Evolutionary conservation across 2,329 filamentous ascomycete genomes (phyloP), one percentile per base, ranked within the genome.

Genomic region (Xylariomycetidae sp.): DNA sequence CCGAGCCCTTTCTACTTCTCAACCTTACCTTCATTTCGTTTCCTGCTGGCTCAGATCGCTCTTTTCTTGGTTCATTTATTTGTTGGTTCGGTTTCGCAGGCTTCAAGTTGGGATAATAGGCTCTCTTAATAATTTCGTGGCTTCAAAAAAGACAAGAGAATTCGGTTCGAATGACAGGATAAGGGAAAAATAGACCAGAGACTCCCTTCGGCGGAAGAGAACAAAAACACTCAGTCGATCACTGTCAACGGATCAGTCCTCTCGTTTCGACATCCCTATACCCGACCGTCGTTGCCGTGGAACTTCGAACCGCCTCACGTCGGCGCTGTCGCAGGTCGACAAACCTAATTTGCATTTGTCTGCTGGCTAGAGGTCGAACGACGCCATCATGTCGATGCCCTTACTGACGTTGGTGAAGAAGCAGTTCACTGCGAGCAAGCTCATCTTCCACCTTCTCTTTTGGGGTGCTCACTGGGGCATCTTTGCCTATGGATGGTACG

Each of bases 401-500:
- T 51, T 38, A 46, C 30, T 51, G 38, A 45, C 46, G 16, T 50
- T 74, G 43, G 44, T 79, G 44, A 72, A 67, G 59, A 78, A 79
- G 61, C 80, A 88, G 63, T 74, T 89, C 40, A 79, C 77, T 34
- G 62, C 73, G 12, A 68, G 72, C 33, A 94, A 94, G 61, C 57
- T 94, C 36, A 39, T 84, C 30, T 95, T 94, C 61, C 84, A 94
- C 58, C 50, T 86, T 45, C 59, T 92, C 31, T 95, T 94, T 58
- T 90, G 88, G 80, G 73, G 71, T 4, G 66, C 86, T 26, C 88
- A 95, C 55, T 79, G 79, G 60, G 81, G 70, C 16, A 59, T 94
- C n/a, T 95, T 95, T 57, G 82, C 74, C 26, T 76, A 80, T 51
- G 88, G 88, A 73, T 95, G 88, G 88, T 94, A 70, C 56, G 83